Evolutionary conservation across 1,139 yeast genomes (phyloP).

Genomic region (Lodderomyces parapsilosis): DNA sequence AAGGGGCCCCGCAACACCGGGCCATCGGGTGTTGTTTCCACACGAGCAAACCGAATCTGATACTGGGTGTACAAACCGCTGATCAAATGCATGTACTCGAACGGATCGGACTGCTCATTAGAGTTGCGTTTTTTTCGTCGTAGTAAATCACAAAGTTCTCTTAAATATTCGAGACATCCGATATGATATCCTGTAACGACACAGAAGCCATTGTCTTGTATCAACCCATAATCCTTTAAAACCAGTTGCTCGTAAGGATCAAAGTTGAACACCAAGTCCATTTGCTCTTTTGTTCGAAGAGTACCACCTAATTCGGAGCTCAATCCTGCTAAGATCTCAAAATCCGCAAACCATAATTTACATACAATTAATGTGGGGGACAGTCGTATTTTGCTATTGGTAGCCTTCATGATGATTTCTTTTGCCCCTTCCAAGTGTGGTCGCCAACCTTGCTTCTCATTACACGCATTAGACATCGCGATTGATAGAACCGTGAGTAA

Average conservation of each 20-base stretch:
- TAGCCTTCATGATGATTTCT: conserved; percentile 53
- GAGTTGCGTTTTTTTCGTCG: conserved; percentile 30
- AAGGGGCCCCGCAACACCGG: conserved; percentile 3
- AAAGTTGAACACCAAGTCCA: conserved; percentile 45
- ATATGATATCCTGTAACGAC: conserved; percentile 55
- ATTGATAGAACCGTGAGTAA: conserved; percentile 58
- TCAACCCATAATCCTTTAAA: conserved; percentile 29
- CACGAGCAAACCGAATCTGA: conserved; percentile 8
- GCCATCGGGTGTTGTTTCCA: not conserved
- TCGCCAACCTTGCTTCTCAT: conserved; percentile 62
- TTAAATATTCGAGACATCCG: conserved; percentile 43
- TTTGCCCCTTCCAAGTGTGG: conserved; percentile 69
- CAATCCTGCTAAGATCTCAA: conserved; percentile 63
- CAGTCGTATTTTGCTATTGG: conserved; percentile 19
- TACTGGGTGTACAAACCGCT: conserved; percentile 23
- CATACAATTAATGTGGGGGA: conserved; percentile 52
- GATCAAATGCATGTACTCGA: conserved; percentile 24
- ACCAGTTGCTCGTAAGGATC: conserved; percentile 38
- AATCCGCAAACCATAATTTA: conserved; percentile 60
- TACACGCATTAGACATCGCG: conserved; percentile 65
- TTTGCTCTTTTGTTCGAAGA: conserved; percentile 44
- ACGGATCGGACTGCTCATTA: conserved; percentile 9
- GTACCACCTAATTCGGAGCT: conserved; percentile 64
- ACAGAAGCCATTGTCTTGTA: conserved; percentile 48
- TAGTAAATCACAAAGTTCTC: conserved; percentile 49